phyloP scores from a whole-genome alignment of 1,284 basidiomycete species.

The Trametes pubescens region DNA sequence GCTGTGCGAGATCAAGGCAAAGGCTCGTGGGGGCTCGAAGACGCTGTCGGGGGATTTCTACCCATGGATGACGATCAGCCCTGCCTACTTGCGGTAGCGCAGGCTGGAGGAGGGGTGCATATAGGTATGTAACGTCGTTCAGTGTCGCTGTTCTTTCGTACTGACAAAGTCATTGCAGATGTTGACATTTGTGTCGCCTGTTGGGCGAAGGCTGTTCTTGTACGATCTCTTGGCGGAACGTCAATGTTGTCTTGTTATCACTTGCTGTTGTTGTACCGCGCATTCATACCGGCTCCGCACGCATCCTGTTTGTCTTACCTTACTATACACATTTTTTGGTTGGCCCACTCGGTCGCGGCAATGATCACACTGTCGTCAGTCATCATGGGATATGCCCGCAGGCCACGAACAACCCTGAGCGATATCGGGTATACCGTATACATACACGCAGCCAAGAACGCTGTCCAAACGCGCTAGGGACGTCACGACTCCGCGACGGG shows the following conservation, averaged over 20 bases:
- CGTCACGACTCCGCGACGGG: constrained; percentile 1
- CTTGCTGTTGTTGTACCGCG: not conserved
- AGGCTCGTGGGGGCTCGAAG: constrained; percentile 8
- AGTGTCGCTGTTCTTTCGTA: not conserved
- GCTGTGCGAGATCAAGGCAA: constrained; percentile 58
- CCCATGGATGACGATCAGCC: constrained; percentile 1
- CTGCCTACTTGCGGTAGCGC: constrained; percentile 7
- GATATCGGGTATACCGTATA: constrained; percentile 15
- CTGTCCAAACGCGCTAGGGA: not conserved
- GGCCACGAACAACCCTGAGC: constrained; percentile 4
- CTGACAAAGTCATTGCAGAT: not conserved
- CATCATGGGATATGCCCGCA: not conserved
- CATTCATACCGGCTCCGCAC: too few relatives aligned
- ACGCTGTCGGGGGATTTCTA: not conserved
- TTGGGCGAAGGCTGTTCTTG: not conserved
- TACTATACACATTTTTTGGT: not conserved
- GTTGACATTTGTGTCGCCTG: not conserved
- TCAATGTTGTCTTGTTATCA: not conserved
- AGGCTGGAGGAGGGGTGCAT: not conserved
- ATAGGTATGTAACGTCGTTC: not conserved
- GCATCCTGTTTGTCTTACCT: too few relatives aligned
- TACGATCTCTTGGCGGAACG: not conserved
- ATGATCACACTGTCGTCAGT: not conserved
- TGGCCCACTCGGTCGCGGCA: too few relatives aligned
- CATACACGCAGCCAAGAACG: constrained; percentile 2